A percentile compares a stretch with the other conserved stretches of the same genome.
phyloP scores from a whole-genome alignment of 2,329 filamentous ascomycete genomes.

The Talaromyces rugulosus region DNA sequence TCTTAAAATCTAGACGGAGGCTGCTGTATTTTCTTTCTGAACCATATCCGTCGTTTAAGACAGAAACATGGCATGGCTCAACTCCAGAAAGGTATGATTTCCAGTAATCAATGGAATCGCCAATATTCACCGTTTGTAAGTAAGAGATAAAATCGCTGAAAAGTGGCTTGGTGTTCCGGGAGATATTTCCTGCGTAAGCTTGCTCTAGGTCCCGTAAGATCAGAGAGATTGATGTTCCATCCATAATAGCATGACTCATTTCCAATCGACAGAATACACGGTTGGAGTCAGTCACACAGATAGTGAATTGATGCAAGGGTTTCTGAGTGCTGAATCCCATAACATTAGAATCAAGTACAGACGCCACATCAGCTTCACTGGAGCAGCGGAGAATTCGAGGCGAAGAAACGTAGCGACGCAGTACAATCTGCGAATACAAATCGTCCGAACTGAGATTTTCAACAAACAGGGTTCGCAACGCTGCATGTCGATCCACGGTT shows the following conservation, averaged over 20 bases:
- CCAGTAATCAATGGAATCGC: slow-evolving; percentile 24
- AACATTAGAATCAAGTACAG: slow-evolving; percentile 25
- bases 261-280: slow-evolving; percentile 31
- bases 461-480: slow-evolving; percentile 21
- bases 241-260: slow-evolving; percentile 50
- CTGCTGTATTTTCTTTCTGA: slow-evolving; percentile 4
- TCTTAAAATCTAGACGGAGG: slow-evolving; percentile 10
- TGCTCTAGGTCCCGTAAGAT: slow-evolving; percentile 24
- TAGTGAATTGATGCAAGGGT: slow-evolving; percentile 44
- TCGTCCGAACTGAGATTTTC: slow-evolving; percentile 24
- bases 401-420: slow-evolving; percentile 29
- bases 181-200: slow-evolving; percentile 41
- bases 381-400: slow-evolving; percentile 14
- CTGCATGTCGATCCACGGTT: slow-evolving; percentile 10
- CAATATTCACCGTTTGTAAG: background rate
- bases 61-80: slow-evolving; percentile 36
- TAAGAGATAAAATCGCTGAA: slow-evolving; percentile 10
- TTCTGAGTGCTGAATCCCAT: slow-evolving; percentile 20
- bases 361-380: slow-evolving; percentile 23
- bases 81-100: slow-evolving; percentile 23
- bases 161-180: slow-evolving; percentile 17
- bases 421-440: slow-evolving; percentile 22
- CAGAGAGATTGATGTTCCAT: slow-evolving; percentile 43
- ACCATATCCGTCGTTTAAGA: slow-evolving; percentile 22
- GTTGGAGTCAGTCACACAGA: slow-evolving; percentile 32